Conservation (phyloP, 768 basidiomycete genomes). For the Chalciporus piperatus region DNA sequence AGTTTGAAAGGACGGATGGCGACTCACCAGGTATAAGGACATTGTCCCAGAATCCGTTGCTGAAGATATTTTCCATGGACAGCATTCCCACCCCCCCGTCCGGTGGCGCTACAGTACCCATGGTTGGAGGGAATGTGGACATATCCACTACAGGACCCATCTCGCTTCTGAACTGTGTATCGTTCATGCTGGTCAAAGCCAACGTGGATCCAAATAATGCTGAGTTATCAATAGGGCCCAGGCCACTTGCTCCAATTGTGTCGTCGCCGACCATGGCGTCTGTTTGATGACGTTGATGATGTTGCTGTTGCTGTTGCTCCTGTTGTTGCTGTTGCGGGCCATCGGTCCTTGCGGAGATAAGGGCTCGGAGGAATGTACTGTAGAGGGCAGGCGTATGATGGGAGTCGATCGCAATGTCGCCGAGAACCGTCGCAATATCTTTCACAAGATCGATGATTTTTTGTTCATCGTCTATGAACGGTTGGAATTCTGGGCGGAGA, state of each 20-base stretch:
- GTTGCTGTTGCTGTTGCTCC: slow-evolving; percentile 18
- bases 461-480: slow-evolving; percentile 71
- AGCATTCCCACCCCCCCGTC: slow-evolving; percentile 46
- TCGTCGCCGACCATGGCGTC: slow-evolving; percentile 23
- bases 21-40: slow-evolving; percentile 79
- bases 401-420: slow-evolving; percentile 71
- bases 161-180: slow-evolving; percentile 75
- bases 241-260: slow-evolving; percentile 22
- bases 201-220: slow-evolving; percentile 18
- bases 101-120: slow-evolving; percentile 52
- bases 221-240: slow-evolving; percentile 22
- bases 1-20: background rate
- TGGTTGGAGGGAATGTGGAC: slow-evolving; percentile 84
- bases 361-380: slow-evolving; percentile 74
- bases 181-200: slow-evolving; percentile 32
- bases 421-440: slow-evolving; percentile 80
- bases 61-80: slow-evolving; percentile 82
- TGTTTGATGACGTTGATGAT: slow-evolving; percentile 14
- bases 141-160: slow-evolving; percentile 85
- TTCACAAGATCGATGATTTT: slow-evolving; percentile 67
- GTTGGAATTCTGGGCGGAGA: slow-evolving; percentile 79
- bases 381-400: slow-evolving; percentile 91
- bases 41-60: slow-evolving; percentile 82
- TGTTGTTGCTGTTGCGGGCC: slow-evolving; percentile 20
- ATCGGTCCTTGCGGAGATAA: slow-evolving; percentile 55